These are phyloP conservation scores for Entophlyctis luteolus DNA, from an alignment of 192 early-diverging fungal genomes.

Conservation along the genomic window DNA sequence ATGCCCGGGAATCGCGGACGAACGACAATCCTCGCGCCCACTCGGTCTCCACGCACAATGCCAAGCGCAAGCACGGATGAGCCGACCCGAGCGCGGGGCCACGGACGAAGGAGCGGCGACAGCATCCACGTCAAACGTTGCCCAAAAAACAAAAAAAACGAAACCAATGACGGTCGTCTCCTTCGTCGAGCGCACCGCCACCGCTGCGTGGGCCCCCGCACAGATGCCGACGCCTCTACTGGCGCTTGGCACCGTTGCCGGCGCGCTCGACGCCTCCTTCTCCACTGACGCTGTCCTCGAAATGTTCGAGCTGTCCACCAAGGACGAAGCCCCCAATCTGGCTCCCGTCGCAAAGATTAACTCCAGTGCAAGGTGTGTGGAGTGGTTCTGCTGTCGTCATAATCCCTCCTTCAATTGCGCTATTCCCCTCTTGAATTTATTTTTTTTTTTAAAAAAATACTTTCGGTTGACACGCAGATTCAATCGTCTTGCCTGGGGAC, in stretches of 20 bases:
- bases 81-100: no score
- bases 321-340: no score
- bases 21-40: no score
- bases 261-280: constrained; percentile 94
- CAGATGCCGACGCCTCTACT: constrained; percentile 53
- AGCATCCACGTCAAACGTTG: no score
- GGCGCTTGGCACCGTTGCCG: constrained; percentile 89
- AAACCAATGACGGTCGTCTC: constrained; percentile 1
- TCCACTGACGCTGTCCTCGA: constrained; percentile 85
- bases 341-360: no score
- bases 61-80: no score
- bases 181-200: constrained; percentile 71
- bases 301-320: constrained; percentile 67
- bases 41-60: no score
- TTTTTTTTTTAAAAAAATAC: not conserved
- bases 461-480: constrained; percentile 55
- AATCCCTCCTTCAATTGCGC: not conserved
- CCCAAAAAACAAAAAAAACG: not conserved
- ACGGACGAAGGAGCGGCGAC: no score
- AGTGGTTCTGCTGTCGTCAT: not conserved
- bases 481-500: constrained; percentile 85
- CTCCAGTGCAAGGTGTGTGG: constrained; percentile 66
- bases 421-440: no score
- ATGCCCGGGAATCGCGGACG: no score
- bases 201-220: constrained; percentile 81